Conservation (phyloP, 192 early-diverging fungal species). For the Coemansia sp. region DNA sequence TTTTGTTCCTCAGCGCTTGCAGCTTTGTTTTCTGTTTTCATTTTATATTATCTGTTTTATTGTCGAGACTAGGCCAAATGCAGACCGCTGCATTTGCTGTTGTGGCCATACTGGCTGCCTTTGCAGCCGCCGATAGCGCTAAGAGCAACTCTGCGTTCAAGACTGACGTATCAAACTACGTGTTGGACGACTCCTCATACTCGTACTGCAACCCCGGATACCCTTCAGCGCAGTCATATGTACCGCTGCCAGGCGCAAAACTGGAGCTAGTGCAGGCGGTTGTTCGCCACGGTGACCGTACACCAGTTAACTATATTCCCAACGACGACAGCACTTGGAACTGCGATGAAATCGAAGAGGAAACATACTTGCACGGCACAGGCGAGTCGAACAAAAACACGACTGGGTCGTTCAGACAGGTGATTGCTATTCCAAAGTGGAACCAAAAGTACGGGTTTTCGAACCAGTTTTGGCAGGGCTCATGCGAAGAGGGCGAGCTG, state of each 20-base stretch:
- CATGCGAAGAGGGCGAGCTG: constrained; percentile 60
- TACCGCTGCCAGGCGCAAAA: constrained; percentile 28
- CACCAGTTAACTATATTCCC: constrained; percentile 39
- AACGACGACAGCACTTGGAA: constrained; percentile 42
- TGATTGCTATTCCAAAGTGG: constrained; percentile 45
- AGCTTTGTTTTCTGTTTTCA: background rate
- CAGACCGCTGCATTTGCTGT: background rate
- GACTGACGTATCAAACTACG: constrained; percentile 7
- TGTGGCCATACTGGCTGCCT: constrained; percentile 6
- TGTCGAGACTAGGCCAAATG: background rate
- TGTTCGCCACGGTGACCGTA: constrained; percentile 61
- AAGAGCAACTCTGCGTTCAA: constrained; percentile 12
- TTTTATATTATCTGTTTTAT: background rate
- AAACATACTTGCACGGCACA: constrained; percentile 34
- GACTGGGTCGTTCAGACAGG: constrained; percentile 37
- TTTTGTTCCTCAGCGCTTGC: background rate
- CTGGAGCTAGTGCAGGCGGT: constrained; percentile 60
- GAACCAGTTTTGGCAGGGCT: constrained; percentile 43
- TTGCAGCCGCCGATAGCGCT: constrained; percentile 14
- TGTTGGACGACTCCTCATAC: constrained; percentile 29
- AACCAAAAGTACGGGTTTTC: constrained; percentile 41
- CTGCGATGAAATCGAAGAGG: constrained; percentile 34
- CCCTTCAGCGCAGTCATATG: constrained; percentile 31
- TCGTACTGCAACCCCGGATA: constrained; percentile 43
- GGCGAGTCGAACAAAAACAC: constrained; percentile 33